These are phyloP conservation scores for Termitomyces titanicus DNA, from an alignment of 768 basidiomycete species.

Conservation along the genomic window DNA sequence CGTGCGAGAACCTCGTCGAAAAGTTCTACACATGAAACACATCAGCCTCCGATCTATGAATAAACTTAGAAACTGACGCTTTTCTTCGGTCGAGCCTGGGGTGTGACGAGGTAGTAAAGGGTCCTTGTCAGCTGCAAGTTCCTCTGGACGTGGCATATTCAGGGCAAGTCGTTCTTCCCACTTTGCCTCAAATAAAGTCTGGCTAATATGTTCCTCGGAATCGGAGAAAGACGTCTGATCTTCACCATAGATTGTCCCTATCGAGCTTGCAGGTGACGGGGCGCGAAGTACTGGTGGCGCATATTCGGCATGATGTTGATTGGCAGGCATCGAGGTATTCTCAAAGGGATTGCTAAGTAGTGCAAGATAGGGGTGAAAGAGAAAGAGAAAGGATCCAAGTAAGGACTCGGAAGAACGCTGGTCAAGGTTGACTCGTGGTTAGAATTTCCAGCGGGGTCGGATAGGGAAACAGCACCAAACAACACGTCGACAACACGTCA, in stretches of 20 bases:
- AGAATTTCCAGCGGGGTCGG: neutral
- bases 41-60: neutral
- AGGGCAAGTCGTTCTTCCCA: constrained; percentile 37
- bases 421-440: no score
- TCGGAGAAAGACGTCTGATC: constrained; percentile 47
- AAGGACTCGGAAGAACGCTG: no score
- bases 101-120: constrained; percentile 31
- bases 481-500: constrained; percentile 7
- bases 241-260: constrained; percentile 41
- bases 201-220: constrained; percentile 33
- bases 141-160: constrained; percentile 32
- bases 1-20: constrained; percentile 33
- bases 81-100: constrained; percentile 28
- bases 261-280: constrained; percentile 50
- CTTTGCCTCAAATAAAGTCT: constrained; percentile 39
- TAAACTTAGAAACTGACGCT: constrained; percentile 25
- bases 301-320: constrained; percentile 39
- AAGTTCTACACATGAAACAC: constrained; percentile 19
- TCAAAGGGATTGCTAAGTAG: neutral
- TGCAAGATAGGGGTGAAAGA: neutral
- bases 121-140: constrained; percentile 35
- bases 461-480: neutral
- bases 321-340: constrained; percentile 17
- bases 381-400: no score
- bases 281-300: constrained; percentile 44